phyloP scores from a whole-genome alignment of 768 basidiomycete genomes.

The Phylloporus arenicola region DNA sequence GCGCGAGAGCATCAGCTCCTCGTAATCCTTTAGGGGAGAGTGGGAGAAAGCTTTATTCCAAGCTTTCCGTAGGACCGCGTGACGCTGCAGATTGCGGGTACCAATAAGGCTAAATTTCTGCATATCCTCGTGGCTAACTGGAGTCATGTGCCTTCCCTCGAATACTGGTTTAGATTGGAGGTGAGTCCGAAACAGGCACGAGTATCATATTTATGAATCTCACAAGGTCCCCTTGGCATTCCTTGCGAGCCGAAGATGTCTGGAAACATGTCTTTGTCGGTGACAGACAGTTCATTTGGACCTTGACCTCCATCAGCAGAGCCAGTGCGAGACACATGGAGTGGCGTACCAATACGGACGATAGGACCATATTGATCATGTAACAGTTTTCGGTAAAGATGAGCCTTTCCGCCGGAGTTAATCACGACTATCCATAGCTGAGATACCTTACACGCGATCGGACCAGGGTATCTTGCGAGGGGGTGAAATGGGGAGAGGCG shows the following conservation, averaged over 20 bases:
- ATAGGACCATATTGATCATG: conserved; percentile 30
- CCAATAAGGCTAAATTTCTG: conserved; percentile 11
- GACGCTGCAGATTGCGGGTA: conserved; percentile 19
- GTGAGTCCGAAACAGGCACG: conserved; percentile 2
- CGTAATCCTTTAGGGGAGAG: conserved; percentile 26
- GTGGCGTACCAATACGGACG: conserved; percentile 28
- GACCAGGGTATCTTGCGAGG: conserved; percentile 33
- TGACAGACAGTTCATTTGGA: conserved; percentile 35
- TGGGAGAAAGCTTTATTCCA: conserved; percentile 30
- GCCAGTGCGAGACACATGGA: neutral
- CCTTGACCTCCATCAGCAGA: conserved; percentile 22
- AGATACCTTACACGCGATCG: too few species aligned
- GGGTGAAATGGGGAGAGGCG: conserved; percentile 38
- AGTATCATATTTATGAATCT: conserved; percentile 8
- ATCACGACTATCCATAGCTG: conserved; percentile 26
- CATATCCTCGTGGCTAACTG: conserved; percentile 9
- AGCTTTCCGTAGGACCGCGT: conserved; percentile 22
- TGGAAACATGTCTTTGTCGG: conserved; percentile 18
- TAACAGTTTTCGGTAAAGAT: conserved; percentile 17
- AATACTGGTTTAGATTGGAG: conserved; percentile 10
- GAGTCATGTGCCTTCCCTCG: conserved; percentile 19
- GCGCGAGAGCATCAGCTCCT: conserved; percentile 20
- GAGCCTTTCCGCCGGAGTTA: conserved; percentile 15
- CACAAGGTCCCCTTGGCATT: conserved; percentile 27
- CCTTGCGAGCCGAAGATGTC: conserved; percentile 24